phyloP scores from a whole-genome alignment of 2,329 filamentous ascomycete genomes.

The Botrytis aclada region DNA sequence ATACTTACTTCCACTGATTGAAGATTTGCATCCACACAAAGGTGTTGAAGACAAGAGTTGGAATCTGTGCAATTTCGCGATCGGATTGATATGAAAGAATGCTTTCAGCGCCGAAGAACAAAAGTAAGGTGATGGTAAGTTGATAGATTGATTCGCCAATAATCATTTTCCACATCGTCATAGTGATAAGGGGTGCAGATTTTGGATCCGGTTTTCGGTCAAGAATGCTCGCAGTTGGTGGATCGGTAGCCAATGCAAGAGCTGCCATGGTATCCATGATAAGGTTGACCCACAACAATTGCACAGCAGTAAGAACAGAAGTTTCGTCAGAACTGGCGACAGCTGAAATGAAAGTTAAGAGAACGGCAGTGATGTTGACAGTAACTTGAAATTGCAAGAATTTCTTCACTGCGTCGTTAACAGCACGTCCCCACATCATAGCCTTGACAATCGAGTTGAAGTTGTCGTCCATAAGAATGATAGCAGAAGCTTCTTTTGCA shows the following conservation, averaged over 20 bases:
- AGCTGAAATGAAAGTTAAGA: constrained; percentile 74
- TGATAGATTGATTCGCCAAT: constrained; percentile 90
- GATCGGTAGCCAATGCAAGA: constrained; percentile 71
- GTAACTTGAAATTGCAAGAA: constrained; percentile 60
- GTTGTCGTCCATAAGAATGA: constrained; percentile 62
- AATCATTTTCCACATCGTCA: constrained; percentile 99
- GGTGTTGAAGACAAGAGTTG: constrained; percentile 91
- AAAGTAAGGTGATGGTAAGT: constrained; percentile 70
- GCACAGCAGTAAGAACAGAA: constrained; percentile 73
- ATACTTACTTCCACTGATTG: constrained; percentile 86
- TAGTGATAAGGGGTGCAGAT: constrained; percentile 72
- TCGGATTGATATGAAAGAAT: constrained; percentile 58
- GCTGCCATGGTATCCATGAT: constrained; percentile 85
- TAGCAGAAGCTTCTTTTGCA: constrained; percentile 59
- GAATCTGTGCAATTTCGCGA: constrained; percentile 51
- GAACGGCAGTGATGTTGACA: constrained; percentile 77
- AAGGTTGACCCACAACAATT: constrained; percentile 78
- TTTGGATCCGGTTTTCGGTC: constrained; percentile 72
- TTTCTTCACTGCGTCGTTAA: constrained; percentile 53
- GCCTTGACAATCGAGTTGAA: constrained; percentile 62
- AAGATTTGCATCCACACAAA: constrained; percentile 99
- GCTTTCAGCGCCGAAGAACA: constrained; percentile 69
- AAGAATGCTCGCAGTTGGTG: constrained; percentile 66
- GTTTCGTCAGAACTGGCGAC: constrained; percentile 60
- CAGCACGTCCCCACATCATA: constrained; percentile 59